Percentiles rank a stretch among this genome's conserved stretches.
These are phyloP conservation scores for Fusarium sp. DNA, from an alignment of 2,329 filamentous ascomycete species.

Conservation along the genomic window DNA sequence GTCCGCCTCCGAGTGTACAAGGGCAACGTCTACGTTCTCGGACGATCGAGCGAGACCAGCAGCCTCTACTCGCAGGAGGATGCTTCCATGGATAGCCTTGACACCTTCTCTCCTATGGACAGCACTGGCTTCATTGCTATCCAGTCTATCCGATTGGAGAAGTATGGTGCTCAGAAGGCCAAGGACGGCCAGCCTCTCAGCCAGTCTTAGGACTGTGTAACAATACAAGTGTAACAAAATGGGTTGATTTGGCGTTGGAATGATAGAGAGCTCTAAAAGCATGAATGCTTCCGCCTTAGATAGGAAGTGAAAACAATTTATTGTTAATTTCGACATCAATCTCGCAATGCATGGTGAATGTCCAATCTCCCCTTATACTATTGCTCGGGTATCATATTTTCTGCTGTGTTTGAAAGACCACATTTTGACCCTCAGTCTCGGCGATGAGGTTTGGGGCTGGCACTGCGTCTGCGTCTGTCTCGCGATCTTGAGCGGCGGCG, in stretches of 20 bases:
- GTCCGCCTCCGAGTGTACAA: slow-evolving; percentile 55
- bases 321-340: slow-evolving; percentile 2
- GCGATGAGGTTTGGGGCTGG: slow-evolving; percentile 23
- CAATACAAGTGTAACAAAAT: slow-evolving; percentile 21
- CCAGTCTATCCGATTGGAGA: slow-evolving; percentile 57
- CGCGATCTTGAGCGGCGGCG: slow-evolving; percentile 39
- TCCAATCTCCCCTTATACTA: neutral
- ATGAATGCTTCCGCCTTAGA: neutral
- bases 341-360: neutral
- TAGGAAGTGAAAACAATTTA: neutral
- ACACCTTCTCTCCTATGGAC: slow-evolving; percentile 75
- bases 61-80: slow-evolving; percentile 65
- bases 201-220: slow-evolving; percentile 15
- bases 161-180: slow-evolving; percentile 50
- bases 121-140: slow-evolving; percentile 70
- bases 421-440: slow-evolving; percentile 12
- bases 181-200: slow-evolving; percentile 49
- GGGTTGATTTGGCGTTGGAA: slow-evolving; percentile 24
- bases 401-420: neutral
- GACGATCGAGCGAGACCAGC: slow-evolving; percentile 56
- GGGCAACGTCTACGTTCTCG: slow-evolving; percentile 63
- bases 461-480: slow-evolving; percentile 31
- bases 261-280: slow-evolving; percentile 12
- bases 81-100: slow-evolving; percentile 64
- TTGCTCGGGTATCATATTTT: slow-evolving; percentile 26